Base-by-base conservation (phyloP, 208 protist genomes). In the Porcisia deanei region DNA sequence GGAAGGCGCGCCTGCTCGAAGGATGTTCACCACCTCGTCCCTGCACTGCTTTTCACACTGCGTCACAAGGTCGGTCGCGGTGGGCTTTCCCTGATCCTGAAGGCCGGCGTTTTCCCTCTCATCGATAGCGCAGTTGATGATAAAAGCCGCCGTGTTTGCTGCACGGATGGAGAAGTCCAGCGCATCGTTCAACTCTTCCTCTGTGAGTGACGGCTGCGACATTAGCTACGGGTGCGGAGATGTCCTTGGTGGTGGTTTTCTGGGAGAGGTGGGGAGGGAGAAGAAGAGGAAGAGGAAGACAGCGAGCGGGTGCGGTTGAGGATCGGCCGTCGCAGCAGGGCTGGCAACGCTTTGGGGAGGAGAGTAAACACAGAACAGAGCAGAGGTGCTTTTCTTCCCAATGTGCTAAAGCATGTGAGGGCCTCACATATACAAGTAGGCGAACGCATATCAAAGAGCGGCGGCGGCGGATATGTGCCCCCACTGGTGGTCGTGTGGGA, bases 31-130 rank as follows among this genome's bases (percentile, higher is more conserved):
- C 64, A 95, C 83, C 81, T 94, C 91, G 52, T 90, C 91, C 45
- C 94, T 90, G 54, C 90, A 96, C 67, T 92, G 81, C 67, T 83
- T 88, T 80, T 95, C 92, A 74, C 88, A 94, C 79, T 87, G 80
- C 18, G 88, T 95, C 5, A 96, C 89, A 41, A 94, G 65, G 70
- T 96, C 92, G 7, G 73, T 80, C 30, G 85, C 63, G 82, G 75
- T 92, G 47, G 45, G 73, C 75, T 94, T 94, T 0, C 58, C 76
- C 30, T 81, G 69, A 25, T 82, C 80, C 18, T 91, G 81, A 10
- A 90, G 43, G 37, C 61, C 67, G 41, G 53, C 70, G 1, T 59
- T 73, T 12, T 75, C 64, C 0, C 83, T 79, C 75, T 93, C 87
- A n/a, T 92, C 84, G 3, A 97, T 84, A 16, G 87, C 86, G 20